phyloP scores from a whole-genome alignment of 106 monocot genomes.

The Agapanthus africanus region DNA sequence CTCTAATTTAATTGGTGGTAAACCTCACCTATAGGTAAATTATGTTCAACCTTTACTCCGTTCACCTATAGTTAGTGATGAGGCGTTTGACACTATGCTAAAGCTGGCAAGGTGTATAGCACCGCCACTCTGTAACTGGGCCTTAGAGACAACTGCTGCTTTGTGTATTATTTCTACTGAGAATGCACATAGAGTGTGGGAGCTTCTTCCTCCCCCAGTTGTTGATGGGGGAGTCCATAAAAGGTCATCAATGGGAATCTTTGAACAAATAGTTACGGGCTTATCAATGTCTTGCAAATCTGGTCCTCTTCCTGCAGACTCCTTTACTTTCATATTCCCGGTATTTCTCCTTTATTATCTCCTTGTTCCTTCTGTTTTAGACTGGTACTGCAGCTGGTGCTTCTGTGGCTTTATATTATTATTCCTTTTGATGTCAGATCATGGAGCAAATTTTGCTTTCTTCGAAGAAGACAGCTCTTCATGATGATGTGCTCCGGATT shows the following conservation, averaged over 20 bases:
- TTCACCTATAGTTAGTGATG: constrained; percentile 75
- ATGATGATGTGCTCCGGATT: constrained; percentile 80
- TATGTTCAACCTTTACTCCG: constrained; percentile 70
- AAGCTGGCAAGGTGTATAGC: constrained; percentile 76
- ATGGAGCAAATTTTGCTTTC: constrained; percentile 76
- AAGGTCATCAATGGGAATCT: constrained; percentile 37
- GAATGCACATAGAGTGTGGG: constrained; percentile 28
- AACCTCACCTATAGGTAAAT: constrained; percentile 53
- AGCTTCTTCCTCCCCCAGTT: constrained; percentile 30
- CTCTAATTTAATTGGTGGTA: neutral
- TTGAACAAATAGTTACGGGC: constrained; percentile 65
- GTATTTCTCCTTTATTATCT: constrained; percentile 25
- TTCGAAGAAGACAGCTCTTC: constrained; percentile 77
- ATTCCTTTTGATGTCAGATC: constrained; percentile 40
- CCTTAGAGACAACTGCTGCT: constrained; percentile 80
- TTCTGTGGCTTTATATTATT: neutral
- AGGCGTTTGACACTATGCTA: constrained; percentile 67
- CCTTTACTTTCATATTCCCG: constrained; percentile 91
- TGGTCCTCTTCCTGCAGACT: constrained; percentile 90
- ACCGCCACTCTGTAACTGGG: constrained; percentile 81
- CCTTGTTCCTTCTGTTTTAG: neutral
- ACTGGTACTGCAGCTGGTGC: neutral
- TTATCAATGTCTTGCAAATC: constrained; percentile 58
- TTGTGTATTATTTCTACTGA: constrained; percentile 48
- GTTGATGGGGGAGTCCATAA: constrained; percentile 28